Conservation (phyloP, 495 filamentous ascomycete species). For the Darksidea phi region DNA sequence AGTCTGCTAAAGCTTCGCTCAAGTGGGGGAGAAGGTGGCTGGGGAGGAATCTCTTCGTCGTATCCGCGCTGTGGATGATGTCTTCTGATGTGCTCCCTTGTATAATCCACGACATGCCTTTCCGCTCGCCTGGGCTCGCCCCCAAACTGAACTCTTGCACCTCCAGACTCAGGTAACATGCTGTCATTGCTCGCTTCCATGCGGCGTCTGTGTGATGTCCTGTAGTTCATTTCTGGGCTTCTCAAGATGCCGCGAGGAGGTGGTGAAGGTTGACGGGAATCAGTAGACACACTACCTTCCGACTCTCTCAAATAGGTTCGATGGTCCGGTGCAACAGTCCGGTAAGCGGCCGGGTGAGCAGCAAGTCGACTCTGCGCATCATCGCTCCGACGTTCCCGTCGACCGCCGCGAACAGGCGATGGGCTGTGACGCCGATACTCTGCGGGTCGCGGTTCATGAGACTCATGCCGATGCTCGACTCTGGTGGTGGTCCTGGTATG, state of each 20-base stretch:
- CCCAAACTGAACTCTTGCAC: constrained; percentile 25
- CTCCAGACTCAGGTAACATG: constrained; percentile 22
- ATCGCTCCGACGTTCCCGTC: neutral
- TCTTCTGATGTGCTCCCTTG: no score
- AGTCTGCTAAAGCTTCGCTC: constrained; percentile 2
- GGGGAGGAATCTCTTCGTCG: no score
- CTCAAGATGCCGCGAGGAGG: constrained; percentile 4
- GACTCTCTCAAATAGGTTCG: constrained; percentile 1
- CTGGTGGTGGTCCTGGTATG: neutral
- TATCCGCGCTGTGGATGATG: no score
- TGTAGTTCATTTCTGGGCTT: neutral
- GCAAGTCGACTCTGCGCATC: constrained; percentile 15
- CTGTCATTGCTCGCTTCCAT: constrained; percentile 14
- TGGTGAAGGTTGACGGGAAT: neutral
- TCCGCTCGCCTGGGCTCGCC: neutral
- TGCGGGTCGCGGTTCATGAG: neutral
- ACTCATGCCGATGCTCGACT: neutral
- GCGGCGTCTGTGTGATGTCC: neutral
- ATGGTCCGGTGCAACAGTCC: constrained; percentile 6
- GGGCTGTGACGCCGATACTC: neutral
- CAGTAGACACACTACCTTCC: neutral
- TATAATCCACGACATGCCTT: no score
- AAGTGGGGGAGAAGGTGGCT: no score
- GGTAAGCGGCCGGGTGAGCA: constrained; percentile 19
- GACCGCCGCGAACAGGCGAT: neutral